A percentile compares a stretch with the other conserved stretches of the same genome.
These are phyloP conservation scores for Syzygium grande DNA, from an alignment of 345 rosid genomes.

Conservation along the genomic window DNA sequence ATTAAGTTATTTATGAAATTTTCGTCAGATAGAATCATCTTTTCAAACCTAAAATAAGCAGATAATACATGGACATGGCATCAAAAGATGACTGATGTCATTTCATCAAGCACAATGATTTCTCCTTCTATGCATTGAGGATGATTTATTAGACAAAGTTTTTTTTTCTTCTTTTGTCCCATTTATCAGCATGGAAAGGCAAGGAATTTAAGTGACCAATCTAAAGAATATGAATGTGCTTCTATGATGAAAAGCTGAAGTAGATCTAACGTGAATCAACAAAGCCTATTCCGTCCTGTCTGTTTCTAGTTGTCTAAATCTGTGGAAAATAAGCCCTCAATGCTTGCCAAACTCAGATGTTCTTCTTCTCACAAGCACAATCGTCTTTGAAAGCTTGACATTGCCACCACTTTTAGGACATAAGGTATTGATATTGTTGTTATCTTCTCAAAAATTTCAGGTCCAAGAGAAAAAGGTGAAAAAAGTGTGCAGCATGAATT, in stretches of 20 bases:
- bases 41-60: not conserved
- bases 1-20: not conserved
- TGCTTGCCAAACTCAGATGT: not conserved
- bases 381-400: not conserved
- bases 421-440: not conserved
- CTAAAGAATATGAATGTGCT: not conserved
- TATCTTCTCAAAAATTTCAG: slow-evolving; percentile 25
- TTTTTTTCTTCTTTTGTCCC: not conserved
- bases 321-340: not conserved
- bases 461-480: slow-evolving; percentile 94
- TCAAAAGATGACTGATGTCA: not conserved
- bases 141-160: not conserved
- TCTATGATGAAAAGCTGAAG: not conserved
- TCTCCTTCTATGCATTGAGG: not conserved
- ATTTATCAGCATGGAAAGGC: not conserved
- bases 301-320: not conserved
- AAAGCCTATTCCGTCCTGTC: not conserved
- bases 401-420: not conserved
- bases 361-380: not conserved
- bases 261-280: not conserved
- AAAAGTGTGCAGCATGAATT: slow-evolving; percentile 75
- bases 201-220: not conserved
- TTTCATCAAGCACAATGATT: not conserved
- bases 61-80: not conserved
- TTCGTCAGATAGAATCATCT: not conserved